A percentile compares a stretch with the other conserved stretches of the same genome.
These are phyloP conservation scores for Claviceps digitariae DNA, from an alignment of 2,329 filamentous ascomycete genomes.

Conservation along the genomic window DNA sequence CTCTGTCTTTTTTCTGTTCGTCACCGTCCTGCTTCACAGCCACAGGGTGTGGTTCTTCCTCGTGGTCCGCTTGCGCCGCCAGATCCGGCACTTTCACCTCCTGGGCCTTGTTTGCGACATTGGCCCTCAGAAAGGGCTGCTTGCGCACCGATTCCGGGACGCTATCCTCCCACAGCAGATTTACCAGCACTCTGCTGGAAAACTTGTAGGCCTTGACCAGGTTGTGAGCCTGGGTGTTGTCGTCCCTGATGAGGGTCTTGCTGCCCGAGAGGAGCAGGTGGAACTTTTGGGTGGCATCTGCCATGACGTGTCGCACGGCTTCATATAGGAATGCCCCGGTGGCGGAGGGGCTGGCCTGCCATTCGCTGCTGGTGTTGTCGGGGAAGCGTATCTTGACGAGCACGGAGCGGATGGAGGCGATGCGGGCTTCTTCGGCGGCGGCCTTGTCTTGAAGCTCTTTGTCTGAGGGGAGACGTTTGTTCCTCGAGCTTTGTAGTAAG, in stretches of 20 bases:
- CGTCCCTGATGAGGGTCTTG: slow-evolving; percentile 35
- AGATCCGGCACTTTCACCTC: slow-evolving; percentile 52
- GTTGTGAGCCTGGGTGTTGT: slow-evolving; percentile 30
- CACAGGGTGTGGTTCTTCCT: slow-evolving; percentile 10
- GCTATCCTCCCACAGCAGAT: slow-evolving; percentile 57
- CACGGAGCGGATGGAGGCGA: slow-evolving; percentile 54
- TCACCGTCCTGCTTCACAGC: slow-evolving; percentile 13
- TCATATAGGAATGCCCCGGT: slow-evolving; percentile 60
- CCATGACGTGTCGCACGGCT: slow-evolving; percentile 61
- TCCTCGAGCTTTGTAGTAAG: slow-evolving; percentile 48
- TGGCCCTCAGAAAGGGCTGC: slow-evolving; percentile 42
- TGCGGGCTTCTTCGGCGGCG: slow-evolving; percentile 48
- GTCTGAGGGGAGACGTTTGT: slow-evolving; percentile 70
- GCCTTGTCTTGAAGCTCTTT: slow-evolving; percentile 62
- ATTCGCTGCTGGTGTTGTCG: slow-evolving; percentile 66
- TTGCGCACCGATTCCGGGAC: slow-evolving; percentile 43
- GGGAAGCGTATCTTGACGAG: slow-evolving; percentile 76
- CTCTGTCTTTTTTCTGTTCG: slow-evolving; percentile 22
- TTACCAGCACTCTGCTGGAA: slow-evolving; percentile 57
- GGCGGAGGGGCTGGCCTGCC: slow-evolving; percentile 53
- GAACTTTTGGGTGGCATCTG: slow-evolving; percentile 51
- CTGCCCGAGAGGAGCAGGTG: slow-evolving; percentile 51
- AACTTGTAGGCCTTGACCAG: slow-evolving; percentile 66
- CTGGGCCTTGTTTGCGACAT: slow-evolving; percentile 47
- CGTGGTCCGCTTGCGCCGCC: slow-evolving; percentile 26